Percentiles rank a stretch among this genome's conserved stretches.
phyloP scores from a whole-genome alignment of 345 rosid species.

The Aquilaria malaccensis region DNA sequence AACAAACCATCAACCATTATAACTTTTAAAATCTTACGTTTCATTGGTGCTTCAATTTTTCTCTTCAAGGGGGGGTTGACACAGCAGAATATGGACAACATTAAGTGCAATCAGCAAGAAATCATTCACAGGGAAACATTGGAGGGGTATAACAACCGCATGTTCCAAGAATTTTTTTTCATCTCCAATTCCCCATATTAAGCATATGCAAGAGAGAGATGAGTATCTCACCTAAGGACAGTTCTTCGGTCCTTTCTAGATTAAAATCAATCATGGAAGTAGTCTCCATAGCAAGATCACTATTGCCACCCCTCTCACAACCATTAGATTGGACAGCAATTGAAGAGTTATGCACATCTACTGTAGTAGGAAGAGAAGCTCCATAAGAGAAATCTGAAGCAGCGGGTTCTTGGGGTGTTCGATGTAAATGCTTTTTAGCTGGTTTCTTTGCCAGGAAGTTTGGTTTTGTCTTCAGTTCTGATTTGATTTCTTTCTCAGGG shows the following conservation, averaged over 20 bases:
- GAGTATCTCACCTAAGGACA: constrained; percentile 45
- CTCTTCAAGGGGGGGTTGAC: too few relatives aligned
- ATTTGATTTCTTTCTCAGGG: constrained; percentile 44
- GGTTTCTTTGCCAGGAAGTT: constrained; percentile 44
- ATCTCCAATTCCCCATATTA: too few relatives aligned
- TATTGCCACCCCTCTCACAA: constrained; percentile 40
- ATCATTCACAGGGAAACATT: too few relatives aligned
- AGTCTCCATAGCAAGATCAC: constrained; percentile 40
- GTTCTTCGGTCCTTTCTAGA: constrained; percentile 66
- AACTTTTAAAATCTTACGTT: too few relatives aligned
- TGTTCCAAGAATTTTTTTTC: too few relatives aligned
- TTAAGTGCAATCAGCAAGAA: too few relatives aligned
- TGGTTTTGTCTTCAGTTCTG: constrained; percentile 39
- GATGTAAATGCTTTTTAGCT: constrained; percentile 42
- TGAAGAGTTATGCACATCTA: constrained; percentile 38
- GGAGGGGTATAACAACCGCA: too few relatives aligned
- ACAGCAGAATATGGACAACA: too few relatives aligned
- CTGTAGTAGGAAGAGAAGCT: constrained; percentile 50
- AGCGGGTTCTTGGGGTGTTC: constrained; percentile 39
- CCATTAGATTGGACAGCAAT: constrained; percentile 31
- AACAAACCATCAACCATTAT: not conserved
- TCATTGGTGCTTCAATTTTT: too few relatives aligned
- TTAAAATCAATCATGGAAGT: constrained; percentile 34
- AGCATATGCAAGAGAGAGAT: not conserved
- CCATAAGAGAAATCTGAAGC: constrained; percentile 61